phyloP scores from a whole-genome alignment of 2,329 filamentous ascomycete genomes.

The Pseudohalonectria lignicola region DNA sequence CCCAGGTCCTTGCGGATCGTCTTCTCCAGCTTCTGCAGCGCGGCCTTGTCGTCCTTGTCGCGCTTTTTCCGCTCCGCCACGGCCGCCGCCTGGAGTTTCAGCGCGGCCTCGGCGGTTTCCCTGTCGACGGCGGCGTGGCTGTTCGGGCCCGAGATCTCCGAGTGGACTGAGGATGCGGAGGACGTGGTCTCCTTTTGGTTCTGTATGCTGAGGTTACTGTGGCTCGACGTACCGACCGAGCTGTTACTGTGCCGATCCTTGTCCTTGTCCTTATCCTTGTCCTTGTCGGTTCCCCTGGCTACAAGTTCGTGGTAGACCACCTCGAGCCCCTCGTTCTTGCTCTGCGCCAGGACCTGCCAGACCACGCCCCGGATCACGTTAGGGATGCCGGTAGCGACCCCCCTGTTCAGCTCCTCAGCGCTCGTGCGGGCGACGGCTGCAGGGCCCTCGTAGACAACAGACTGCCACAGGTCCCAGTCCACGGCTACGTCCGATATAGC shows the following conservation, averaged over 20 bases:
- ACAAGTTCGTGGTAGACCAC: slow-evolving; percentile 74
- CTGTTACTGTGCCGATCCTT: slow-evolving; percentile 48
- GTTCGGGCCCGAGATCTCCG: slow-evolving; percentile 21
- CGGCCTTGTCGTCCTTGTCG: slow-evolving; percentile 63
- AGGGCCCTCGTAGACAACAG: slow-evolving; percentile 88
- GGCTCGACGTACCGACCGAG: slow-evolving; percentile 38
- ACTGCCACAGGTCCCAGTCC: slow-evolving; percentile 98
- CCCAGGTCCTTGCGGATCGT: slow-evolving; percentile 84
- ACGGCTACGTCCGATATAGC: slow-evolving; percentile 57
- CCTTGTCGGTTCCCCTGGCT: slow-evolving; percentile 70
- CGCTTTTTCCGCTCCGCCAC: slow-evolving; percentile 64
- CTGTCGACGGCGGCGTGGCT: slow-evolving; percentile 45
- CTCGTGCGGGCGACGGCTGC: slow-evolving; percentile 80
- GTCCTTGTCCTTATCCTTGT: slow-evolving; percentile 61
- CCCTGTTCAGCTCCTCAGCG: slow-evolving; percentile 77
- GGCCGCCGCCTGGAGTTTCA: slow-evolving; percentile 51
- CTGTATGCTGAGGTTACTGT: slow-evolving; percentile 41
- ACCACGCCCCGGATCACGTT: slow-evolving; percentile 95
- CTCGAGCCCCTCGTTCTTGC: slow-evolving; percentile 87
- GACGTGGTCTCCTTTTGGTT: slow-evolving; percentile 54
- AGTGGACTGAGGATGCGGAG: slow-evolving; percentile 77
- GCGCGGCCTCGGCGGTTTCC: background rate
- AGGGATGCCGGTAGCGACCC: slow-evolving; percentile 88
- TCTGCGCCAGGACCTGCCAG: slow-evolving; percentile 94
- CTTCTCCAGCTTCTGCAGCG: slow-evolving; percentile 79